Conservation (phyloP, 768 basidiomycete species). For the Lentinula boryana region DNA sequence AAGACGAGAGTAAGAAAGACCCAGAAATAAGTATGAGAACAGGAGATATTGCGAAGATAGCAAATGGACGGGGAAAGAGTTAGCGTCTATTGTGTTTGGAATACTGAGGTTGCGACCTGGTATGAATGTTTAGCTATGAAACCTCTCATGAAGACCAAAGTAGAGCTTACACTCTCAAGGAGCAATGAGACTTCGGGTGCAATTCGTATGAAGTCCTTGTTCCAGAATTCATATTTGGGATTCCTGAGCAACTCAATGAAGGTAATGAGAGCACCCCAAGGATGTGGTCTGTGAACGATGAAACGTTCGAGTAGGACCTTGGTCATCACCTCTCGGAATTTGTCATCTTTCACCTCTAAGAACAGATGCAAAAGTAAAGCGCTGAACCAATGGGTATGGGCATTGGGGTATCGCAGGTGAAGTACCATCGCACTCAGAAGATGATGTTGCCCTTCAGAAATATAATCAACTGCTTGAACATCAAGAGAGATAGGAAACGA, state of each 20-base stretch:
- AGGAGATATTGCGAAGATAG: conserved; percentile 77
- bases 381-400: conserved; percentile 98
- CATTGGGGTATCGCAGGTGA: conserved; percentile 95
- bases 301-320: conserved; percentile 91
- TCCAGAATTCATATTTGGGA: conserved; percentile 88
- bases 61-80: conserved; percentile 39
- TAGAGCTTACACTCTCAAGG: conserved; percentile 67
- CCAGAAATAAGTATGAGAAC: conserved; percentile 38
- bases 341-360: conserved; percentile 68
- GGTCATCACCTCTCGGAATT: conserved; percentile 77
- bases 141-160: conserved; percentile 4
- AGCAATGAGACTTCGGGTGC: conserved; percentile 83
- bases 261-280: conserved; percentile 91
- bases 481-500: conserved; percentile 16
- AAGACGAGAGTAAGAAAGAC: conserved; percentile 47
- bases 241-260: conserved; percentile 93
- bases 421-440: conserved; percentile 88
- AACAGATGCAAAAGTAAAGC: conserved; percentile 87
- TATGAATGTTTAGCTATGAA: conserved; percentile 8
- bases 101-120: conserved; percentile 75
- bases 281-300: conserved; percentile 91
- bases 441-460: conserved; percentile 80
- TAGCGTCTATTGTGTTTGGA: conserved; percentile 57
- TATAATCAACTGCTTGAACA: background rate
- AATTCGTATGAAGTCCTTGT: conserved; percentile 77